Evolutionary conservation across 1,284 basidiomycete species (phyloP).

Genomic region (Phellinidium pouzarii): DNA sequence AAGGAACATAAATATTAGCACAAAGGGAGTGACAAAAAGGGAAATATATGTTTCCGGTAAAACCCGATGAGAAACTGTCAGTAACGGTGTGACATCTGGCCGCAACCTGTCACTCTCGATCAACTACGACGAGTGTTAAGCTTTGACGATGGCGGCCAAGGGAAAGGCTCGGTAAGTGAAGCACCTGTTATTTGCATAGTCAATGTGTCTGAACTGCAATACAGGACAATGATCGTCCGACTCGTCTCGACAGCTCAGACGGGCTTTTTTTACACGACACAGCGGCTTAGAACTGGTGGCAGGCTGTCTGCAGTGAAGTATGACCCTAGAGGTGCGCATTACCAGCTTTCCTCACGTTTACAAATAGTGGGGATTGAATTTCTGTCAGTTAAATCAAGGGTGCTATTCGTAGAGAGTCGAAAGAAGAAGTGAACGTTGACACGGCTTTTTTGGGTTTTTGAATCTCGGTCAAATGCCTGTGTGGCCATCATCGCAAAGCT

Average conservation of each 20-base stretch:
- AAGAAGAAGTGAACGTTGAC: conserved; percentile 46
- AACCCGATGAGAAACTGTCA: neutral
- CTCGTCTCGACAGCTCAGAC: conserved; percentile 87
- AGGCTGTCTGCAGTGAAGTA: conserved; percentile 83
- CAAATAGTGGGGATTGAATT: neutral
- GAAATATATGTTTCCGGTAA: neutral
- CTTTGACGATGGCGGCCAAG: neutral
- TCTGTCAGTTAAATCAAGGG: conserved; percentile 56
- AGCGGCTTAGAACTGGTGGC: conserved; percentile 62
- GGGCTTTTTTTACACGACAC: conserved; percentile 84
- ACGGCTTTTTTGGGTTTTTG: neutral
- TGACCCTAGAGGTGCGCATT: conserved; percentile 69
- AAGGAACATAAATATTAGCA: neutral
- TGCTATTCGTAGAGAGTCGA: conserved; percentile 75
- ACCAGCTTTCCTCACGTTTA: neutral
- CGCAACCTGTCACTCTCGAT: neutral
- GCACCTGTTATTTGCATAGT: neutral
- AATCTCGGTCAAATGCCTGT: neutral
- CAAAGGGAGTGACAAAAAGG: neutral
- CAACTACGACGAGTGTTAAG: neutral
- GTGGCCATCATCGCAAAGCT: neutral
- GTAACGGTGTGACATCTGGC: neutral
- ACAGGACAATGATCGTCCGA: conserved; percentile 77
- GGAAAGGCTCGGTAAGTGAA: neutral
- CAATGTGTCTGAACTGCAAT: neutral